These are phyloP conservation scores for Verticillium tricorpus DNA, from an alignment of 2,329 filamentous ascomycete species.

Conservation along the genomic window DNA sequence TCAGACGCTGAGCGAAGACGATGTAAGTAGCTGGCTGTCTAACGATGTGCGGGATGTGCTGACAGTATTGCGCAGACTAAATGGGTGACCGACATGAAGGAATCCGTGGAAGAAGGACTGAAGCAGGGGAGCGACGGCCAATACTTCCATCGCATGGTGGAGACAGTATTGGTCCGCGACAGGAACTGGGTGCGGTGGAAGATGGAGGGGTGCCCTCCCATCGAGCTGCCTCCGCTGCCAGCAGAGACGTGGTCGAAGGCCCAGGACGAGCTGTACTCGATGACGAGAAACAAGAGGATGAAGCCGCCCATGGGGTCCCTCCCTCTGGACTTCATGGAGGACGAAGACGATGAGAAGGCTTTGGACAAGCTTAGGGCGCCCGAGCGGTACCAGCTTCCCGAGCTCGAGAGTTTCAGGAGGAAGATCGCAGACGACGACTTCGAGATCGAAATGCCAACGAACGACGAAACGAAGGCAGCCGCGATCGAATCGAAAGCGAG, in stretches of 20 bases:
- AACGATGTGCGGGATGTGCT: neutral
- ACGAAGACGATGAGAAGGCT: conserved; percentile 50
- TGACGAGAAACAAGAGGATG: conserved; percentile 67
- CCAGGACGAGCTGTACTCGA: conserved; percentile 58
- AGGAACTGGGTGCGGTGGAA: conserved; percentile 99
- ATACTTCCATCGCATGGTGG: conserved; percentile 94
- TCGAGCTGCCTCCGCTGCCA: conserved; percentile 70
- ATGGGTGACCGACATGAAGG: conserved; percentile 79
- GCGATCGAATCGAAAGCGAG: conserved; percentile 72
- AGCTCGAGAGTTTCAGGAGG: conserved; percentile 64
- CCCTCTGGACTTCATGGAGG: conserved; percentile 72
- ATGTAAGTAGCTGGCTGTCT: conserved; percentile 53
- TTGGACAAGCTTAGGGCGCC: conserved; percentile 66
- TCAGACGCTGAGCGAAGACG: conserved; percentile 74
- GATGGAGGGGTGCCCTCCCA: conserved; percentile 84
- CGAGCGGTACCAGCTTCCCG: conserved; percentile 63
- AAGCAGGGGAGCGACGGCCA: conserved; percentile 77
- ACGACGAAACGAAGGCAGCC: conserved; percentile 49
- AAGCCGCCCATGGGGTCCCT: conserved; percentile 69
- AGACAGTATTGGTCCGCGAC: conserved; percentile 89
- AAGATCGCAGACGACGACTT: conserved; percentile 77
- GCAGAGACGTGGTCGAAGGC: conserved; percentile 66
- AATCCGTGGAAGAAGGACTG: conserved; percentile 70
- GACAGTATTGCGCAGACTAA: conserved; percentile 51
- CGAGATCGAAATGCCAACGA: conserved; percentile 77